Evolutionary conservation across 1,284 basidiomycete species (phyloP).

Genomic region (Phylloboletellus chloephorus): DNA sequence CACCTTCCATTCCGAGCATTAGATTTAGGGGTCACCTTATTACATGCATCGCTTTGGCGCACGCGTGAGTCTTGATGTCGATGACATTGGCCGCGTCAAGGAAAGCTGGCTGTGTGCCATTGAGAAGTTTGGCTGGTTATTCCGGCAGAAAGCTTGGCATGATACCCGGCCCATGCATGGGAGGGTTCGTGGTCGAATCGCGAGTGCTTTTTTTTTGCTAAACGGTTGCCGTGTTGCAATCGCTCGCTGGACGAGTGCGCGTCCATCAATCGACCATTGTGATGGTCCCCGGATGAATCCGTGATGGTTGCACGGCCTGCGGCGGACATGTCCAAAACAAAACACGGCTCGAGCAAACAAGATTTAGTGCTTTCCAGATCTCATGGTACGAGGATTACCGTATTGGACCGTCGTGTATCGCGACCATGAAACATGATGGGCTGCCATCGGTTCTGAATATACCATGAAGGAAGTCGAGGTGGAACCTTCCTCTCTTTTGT

Average conservation of each 20-base stretch:
- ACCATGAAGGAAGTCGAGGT: not conserved
- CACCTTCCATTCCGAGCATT: not conserved
- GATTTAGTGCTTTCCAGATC: not conserved
- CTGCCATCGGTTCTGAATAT: not conserved
- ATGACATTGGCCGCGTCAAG: constrained; percentile 11
- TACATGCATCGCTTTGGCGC: constrained; percentile 9
- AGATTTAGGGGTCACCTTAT: not conserved
- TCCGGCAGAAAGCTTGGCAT: not conserved
- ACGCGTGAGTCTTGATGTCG: constrained; percentile 10
- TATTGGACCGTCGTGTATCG: constrained; percentile 4
- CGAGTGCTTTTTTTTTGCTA: not conserved
- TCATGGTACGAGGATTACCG: constrained; percentile 1
- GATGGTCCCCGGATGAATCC: not conserved
- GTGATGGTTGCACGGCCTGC: constrained; percentile 4
- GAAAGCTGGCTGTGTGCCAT: constrained; percentile 15
- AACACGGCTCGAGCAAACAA: not conserved
- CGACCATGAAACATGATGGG: constrained; percentile 18
- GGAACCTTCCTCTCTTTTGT: not conserved
- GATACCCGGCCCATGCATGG: constrained; percentile 7
- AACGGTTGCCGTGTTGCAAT: too few relatives aligned
- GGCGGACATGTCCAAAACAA: not conserved
- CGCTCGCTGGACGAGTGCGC: not conserved
- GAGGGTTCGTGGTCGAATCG: not conserved
- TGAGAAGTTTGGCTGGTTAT: not conserved
- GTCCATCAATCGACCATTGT: not conserved